phyloP scores from a whole-genome alignment of 148 eudicot genomes.

The Rhododendron molle region DNA sequence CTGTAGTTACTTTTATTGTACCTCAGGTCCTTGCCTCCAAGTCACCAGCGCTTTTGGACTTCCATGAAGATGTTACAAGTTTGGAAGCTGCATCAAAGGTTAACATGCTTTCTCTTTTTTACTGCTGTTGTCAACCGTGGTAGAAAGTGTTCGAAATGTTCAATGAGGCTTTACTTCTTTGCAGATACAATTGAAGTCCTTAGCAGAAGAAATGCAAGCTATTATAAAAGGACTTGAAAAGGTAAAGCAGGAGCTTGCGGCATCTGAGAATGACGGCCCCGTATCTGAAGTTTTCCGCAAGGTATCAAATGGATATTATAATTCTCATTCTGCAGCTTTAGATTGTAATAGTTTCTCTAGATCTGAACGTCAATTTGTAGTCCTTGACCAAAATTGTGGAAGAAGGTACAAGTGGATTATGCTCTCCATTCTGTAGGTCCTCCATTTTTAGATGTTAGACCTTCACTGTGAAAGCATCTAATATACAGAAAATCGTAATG shows the following conservation, averaged over 20 bases:
- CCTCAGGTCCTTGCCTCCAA: slow-evolving; percentile 66
- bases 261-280: slow-evolving; percentile 92
- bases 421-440: not conserved
- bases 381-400: not conserved
- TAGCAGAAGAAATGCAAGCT: slow-evolving; percentile 99
- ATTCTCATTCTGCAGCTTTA: not conserved
- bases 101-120: slow-evolving; percentile 11
- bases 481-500: not conserved
- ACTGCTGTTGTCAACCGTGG: not conserved
- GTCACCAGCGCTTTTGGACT: slow-evolving; percentile 66
- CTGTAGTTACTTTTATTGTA: not conserved
- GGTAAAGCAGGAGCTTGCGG: slow-evolving; percentile 78
- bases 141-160: not conserved
- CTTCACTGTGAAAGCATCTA: not conserved
- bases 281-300: slow-evolving; percentile 76
- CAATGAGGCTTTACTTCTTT: slow-evolving; percentile 11
- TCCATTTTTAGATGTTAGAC: not conserved
- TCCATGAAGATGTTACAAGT: slow-evolving; percentile 67
- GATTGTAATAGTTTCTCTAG: not conserved
- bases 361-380: not conserved
- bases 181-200: slow-evolving; percentile 94
- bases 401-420: slow-evolving; percentile 1
- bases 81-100: slow-evolving; percentile 93
- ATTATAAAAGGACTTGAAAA: slow-evolving; percentile 85
- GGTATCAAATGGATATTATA: slow-evolving; percentile 31